These are phyloP conservation scores for Fagopyrum esculentum DNA, from an alignment of 148 eudicot species.

Conservation along the genomic window DNA sequence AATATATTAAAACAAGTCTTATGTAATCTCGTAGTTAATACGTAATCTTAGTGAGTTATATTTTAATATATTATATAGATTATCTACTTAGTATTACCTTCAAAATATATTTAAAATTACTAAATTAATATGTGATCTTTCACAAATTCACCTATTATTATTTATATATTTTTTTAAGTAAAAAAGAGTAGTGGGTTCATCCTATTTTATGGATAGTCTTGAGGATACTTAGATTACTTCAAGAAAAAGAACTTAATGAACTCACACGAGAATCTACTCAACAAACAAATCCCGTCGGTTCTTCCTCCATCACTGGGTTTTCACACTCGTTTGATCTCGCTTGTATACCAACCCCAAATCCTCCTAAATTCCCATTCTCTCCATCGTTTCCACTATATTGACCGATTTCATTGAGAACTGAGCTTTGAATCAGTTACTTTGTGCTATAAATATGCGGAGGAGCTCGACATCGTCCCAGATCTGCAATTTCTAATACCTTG, in stretches of 20 bases:
- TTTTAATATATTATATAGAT: too few relatives aligned
- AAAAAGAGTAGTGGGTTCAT: too few relatives aligned
- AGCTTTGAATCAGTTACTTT: not conserved
- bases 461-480: slow-evolving; percentile 4
- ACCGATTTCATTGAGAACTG: not conserved
- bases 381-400: not conserved
- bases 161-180: too few relatives aligned
- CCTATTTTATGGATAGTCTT: too few relatives aligned
- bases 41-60: too few relatives aligned
- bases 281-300: slow-evolving; percentile 4
- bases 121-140: too few relatives aligned
- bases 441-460: not conserved
- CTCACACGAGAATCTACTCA: not conserved
- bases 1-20: too few relatives aligned
- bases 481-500: not conserved
- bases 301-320: not conserved
- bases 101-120: too few relatives aligned
- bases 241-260: not conserved
- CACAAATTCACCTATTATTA: too few relatives aligned
- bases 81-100: too few relatives aligned
- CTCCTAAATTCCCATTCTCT: not conserved
- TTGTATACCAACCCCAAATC: not conserved
- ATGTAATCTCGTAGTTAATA: too few relatives aligned
- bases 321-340: not conserved
- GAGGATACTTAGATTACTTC: too few relatives aligned